Percentiles rank a stretch among this genome's conserved stretches.
Conservation (phyloP, 805 yeast genomes). For the Metschnikowia kunwiensis region DNA sequence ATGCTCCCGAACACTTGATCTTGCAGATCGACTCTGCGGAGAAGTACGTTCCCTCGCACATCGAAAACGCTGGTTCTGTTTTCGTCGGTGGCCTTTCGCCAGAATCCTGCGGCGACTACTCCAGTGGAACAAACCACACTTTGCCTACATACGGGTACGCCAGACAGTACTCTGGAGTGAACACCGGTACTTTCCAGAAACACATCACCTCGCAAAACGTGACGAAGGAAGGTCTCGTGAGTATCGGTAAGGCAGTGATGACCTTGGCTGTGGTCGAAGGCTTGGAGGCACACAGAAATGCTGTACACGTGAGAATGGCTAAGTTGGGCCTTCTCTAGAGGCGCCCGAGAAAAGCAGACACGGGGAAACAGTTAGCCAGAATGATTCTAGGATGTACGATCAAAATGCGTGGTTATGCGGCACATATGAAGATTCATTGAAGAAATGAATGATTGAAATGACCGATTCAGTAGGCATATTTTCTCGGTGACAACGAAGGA, state of each 20-base stretch:
- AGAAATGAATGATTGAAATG: no score
- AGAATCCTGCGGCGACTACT: conserved; percentile 97
- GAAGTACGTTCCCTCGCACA: conserved; percentile 60
- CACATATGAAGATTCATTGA: no score
- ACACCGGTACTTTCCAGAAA: conserved; percentile 93
- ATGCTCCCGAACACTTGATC: conserved; percentile 98
- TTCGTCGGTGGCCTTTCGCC: conserved; percentile 97
- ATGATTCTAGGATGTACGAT: no score
- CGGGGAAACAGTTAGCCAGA: no score
- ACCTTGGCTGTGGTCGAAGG: conserved; percentile 95
- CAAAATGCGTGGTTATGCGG: no score
- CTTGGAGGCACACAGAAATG: conserved; percentile 94
- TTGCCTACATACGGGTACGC: conserved; percentile 98
- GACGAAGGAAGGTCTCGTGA: conserved; percentile 75
- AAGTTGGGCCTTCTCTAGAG: conserved; percentile 63
- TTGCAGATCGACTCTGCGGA: conserved; percentile 82
- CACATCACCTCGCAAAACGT: conserved; percentile 93
- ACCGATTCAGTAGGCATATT: no score
- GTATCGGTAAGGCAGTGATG: conserved; percentile 96
- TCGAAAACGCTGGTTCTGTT: conserved; percentile 92
- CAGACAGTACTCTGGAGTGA: conserved; percentile 94
- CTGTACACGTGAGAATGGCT: conserved; percentile 91
- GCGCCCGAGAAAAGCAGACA: no score
- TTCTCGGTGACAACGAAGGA: no score
- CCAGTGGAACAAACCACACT: conserved; percentile 97